Evolutionary conservation across 2,329 filamentous ascomycete genomes (phyloP).

Genomic region (Epichloe sylvatica): DNA sequence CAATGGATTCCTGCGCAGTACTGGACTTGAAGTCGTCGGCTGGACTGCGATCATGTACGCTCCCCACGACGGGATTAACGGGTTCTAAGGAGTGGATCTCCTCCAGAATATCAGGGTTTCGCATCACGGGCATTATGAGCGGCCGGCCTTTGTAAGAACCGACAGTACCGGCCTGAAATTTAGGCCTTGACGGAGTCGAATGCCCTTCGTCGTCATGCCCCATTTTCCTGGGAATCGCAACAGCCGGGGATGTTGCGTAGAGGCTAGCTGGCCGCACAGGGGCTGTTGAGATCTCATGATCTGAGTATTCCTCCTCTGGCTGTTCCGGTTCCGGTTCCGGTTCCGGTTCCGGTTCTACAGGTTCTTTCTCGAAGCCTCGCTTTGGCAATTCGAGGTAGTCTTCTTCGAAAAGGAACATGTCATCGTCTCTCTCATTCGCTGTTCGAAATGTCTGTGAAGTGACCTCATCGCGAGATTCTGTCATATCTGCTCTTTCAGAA

Average conservation of each 20-base stretch:
- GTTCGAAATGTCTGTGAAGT: neutral
- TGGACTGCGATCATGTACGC: constrained; percentile 36
- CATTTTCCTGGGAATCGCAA: constrained; percentile 19
- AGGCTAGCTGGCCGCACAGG: constrained; percentile 8
- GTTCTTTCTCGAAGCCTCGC: neutral
- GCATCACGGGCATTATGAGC: constrained; percentile 38
- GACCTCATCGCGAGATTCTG: neutral
- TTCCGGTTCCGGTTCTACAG: neutral
- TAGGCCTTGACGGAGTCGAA: constrained; percentile 18
- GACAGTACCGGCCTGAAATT: constrained; percentile 27
- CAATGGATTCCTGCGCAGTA: constrained; percentile 27
- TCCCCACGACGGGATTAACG: constrained; percentile 38
- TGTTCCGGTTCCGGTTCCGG: constrained; percentile 3
- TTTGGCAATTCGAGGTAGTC: constrained; percentile 19
- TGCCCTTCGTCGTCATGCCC: constrained; percentile 11
- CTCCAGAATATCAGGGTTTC: constrained; percentile 33
- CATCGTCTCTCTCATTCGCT: constrained; percentile 19
- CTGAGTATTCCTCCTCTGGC: constrained; percentile 16
- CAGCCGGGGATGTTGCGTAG: constrained; percentile 31
- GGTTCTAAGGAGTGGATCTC: constrained; percentile 34
- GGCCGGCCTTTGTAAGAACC: constrained; percentile 42
- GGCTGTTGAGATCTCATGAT: neutral
- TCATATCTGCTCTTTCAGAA: neutral
- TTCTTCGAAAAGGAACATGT: constrained; percentile 33
- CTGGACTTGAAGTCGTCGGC: constrained; percentile 31